A percentile compares a stretch with the other conserved stretches of the same genome.
These are phyloP conservation scores for Starmerella powellii DNA, from an alignment of 805 yeast genomes.

Conservation along the genomic window DNA sequence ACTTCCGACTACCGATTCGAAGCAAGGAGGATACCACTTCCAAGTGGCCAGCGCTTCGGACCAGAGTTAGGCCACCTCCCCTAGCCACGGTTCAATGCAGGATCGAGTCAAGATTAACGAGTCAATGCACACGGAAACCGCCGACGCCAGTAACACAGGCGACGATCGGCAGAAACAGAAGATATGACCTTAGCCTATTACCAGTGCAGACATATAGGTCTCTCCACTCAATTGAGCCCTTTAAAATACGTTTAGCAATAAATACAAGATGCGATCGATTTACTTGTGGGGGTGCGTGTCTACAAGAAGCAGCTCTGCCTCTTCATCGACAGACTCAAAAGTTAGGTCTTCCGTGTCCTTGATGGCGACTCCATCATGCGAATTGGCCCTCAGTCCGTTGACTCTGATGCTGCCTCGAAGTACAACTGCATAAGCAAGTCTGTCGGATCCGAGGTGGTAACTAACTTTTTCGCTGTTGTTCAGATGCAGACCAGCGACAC, in stretches of 20 bases:
- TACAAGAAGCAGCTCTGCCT: conserved; percentile 13
- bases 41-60: conserved; percentile 9
- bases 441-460: conserved; percentile 13
- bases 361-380: conserved; percentile 19
- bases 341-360: conserved; percentile 8
- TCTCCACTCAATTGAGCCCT: too few relatives aligned
- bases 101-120: too few relatives aligned
- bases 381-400: conserved; percentile 13
- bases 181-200: too few relatives aligned
- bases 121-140: too few relatives aligned
- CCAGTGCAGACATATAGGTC: too few relatives aligned
- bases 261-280: too few relatives aligned
- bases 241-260: too few relatives aligned
- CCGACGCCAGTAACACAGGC: too few relatives aligned
- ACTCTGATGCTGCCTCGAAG: conserved; percentile 8
- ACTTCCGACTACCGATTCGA: not conserved
- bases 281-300: conserved; percentile 13
- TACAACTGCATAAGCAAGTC: conserved; percentile 18
- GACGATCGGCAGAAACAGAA: too few relatives aligned
- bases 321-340: conserved; percentile 7
- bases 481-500: conserved; percentile 14
- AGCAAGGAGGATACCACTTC: conserved; percentile 1
- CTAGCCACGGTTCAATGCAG: not conserved
- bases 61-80: conserved; percentile 12
- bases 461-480: conserved; percentile 5